Base-by-base conservation (phyloP, 2,329 filamentous ascomycete genomes). In the Bipolaris oryzae region DNA sequence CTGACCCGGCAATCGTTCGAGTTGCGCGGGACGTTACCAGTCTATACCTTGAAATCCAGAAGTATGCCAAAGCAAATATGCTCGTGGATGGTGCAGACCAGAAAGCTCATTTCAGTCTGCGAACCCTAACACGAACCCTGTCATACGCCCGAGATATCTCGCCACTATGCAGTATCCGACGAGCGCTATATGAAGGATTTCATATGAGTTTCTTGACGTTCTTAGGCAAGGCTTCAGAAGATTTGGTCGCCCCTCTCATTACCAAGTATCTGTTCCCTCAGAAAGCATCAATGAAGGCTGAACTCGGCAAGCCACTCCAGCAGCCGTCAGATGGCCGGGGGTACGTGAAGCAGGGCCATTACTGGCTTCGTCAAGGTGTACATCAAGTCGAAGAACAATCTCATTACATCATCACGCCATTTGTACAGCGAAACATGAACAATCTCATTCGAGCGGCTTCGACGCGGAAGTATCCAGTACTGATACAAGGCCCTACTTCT, bases 171-270 rank as follows among this genome's bases (percentile, higher is more conserved):
- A 92, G 91, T 11, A 80, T 98, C 39, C 87, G 95, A 21, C 82
- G 96, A 69, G 91, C 94, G 10, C 80, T 98, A 1, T 96, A 90
- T 61, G 95, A 99, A 80, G 96, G 95, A 0, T 98, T 98, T 72
- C 92, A 91, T 15, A 99, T 99, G 96, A 95, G 93, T 47, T 99
- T 99, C 71, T 80, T 97, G 54, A 99, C 96, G 0, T 85, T 97
- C 5, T 82, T 99, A 11, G 89, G 94, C 69, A 85, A 87, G 67
- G 85, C 89, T 28, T 98, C 95, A 0, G 92, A 96, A 74, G 84
- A 86, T 57, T 80, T 92, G 47, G 83, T 98, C 3, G 80, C 89
- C 44, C 91, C 93, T 1, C 78, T 96, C 23, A 92, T 99, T 50
- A 85, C 90, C 53, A 87, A 92, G 62, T 85, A 95, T 69, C 83